Evolutionary conservation across 1,284 basidiomycete genomes (phyloP).

Genomic region (Ceratobasidium sp.): DNA sequence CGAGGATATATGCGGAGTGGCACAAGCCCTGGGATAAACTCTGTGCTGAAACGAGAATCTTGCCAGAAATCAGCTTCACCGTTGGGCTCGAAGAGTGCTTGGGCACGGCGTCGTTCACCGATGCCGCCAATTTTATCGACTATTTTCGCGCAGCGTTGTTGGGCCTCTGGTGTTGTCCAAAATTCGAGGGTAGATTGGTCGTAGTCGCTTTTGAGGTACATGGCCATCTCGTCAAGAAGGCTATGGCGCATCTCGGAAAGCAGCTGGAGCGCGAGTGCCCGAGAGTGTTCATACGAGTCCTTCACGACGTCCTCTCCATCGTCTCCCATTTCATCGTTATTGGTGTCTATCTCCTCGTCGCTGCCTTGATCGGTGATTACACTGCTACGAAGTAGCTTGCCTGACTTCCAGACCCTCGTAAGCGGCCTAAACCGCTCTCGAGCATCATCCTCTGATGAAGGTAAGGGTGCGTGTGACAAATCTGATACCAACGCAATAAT

Average conservation of each 20-base stretch:
- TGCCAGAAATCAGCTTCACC: conserved; percentile 64
- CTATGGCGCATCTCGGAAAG: conserved; percentile 77
- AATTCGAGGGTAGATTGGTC: conserved; percentile 61
- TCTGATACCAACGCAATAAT: conserved; percentile 86
- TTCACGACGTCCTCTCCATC: conserved; percentile 71
- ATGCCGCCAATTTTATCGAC: conserved; percentile 76
- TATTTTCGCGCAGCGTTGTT: conserved; percentile 72
- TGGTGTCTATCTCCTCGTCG: conserved; percentile 64
- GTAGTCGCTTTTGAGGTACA: background rate
- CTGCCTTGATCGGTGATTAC: background rate
- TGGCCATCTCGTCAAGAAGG: conserved; percentile 63
- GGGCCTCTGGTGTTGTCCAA: conserved; percentile 81
- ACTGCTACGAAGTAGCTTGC: conserved; percentile 23
- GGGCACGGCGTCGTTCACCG: conserved; percentile 67
- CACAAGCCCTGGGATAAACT: conserved; percentile 62
- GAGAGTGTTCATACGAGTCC: conserved; percentile 68
- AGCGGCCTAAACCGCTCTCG: conserved; percentile 67
- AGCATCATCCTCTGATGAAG: conserved; percentile 66
- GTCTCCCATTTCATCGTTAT: conserved; percentile 66
- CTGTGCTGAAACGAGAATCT: conserved; percentile 65
- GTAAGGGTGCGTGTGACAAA: conserved; percentile 77
- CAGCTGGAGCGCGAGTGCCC: conserved; percentile 71
- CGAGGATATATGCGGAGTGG: conserved; percentile 64
- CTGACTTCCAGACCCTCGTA: conserved; percentile 44
- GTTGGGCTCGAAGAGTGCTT: conserved; percentile 62